Percentiles rank a stretch among this genome's conserved stretches.
Evolutionary conservation across 2,329 filamentous ascomycete genomes (phyloP).

Genomic region (Ophiostoma pallidulum): DNA sequence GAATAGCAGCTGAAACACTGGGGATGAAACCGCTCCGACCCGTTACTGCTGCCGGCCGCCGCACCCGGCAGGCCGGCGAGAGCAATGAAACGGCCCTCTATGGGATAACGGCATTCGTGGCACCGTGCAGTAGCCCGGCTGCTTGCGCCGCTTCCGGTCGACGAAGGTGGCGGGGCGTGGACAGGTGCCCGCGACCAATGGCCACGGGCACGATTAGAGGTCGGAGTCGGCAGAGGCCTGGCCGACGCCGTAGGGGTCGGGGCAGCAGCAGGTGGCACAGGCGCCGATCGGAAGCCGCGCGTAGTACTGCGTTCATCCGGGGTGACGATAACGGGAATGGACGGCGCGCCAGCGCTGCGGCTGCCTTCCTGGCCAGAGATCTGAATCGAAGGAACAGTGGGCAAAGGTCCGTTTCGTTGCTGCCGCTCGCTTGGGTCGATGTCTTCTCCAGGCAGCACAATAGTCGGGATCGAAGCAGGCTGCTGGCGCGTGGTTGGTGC

Average conservation of each 20-base stretch:
- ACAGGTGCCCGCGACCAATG: constrained; percentile 51
- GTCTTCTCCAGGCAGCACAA: constrained; percentile 28
- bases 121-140: constrained; percentile 61
- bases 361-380: constrained; percentile 12
- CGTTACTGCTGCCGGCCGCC: constrained; percentile 1
- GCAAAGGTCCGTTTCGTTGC: not conserved
- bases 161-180: not conserved
- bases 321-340: constrained; percentile 32
- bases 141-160: constrained; percentile 18
- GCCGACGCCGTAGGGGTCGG: constrained; percentile 21
- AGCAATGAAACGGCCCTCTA: constrained; percentile 82
- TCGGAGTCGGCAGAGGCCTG: constrained; percentile 38
- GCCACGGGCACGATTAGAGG: constrained; percentile 32
- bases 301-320: constrained; percentile 22
- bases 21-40: constrained; percentile 70
- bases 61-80: constrained; percentile 50
- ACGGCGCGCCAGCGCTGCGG: constrained; percentile 14
- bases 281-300: not conserved
- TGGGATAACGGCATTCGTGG: constrained; percentile 72
- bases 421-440: constrained; percentile 11
- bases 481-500: constrained; percentile 23
- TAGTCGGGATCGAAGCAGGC: constrained; percentile 29
- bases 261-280: not conserved
- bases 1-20: constrained; percentile 85
- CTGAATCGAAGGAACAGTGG: constrained; percentile 10